Base-by-base conservation (phyloP, 805 yeast species). In the Starmerella davenportii region DNA sequence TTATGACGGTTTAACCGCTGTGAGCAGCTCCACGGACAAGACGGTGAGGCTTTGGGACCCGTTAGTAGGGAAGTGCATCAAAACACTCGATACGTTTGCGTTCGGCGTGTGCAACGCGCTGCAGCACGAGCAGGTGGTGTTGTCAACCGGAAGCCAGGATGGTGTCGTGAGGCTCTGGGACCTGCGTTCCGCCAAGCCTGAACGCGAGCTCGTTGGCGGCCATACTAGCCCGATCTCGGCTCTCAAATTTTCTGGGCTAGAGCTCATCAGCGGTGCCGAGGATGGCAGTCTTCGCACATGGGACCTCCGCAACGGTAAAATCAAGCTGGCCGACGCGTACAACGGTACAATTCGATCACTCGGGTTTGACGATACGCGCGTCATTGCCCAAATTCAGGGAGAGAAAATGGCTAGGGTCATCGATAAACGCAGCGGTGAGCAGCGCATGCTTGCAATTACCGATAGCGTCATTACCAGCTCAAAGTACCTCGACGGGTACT, bases 11-110 rank as follows among this genome's bases (percentile, higher is more conserved):
- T 57, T 59, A 33, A 65, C 40, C 20, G 38, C 78, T 35, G 72
- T 79, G 2, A 68, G 79, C 36, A 84, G 82, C 0, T 76, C 85
- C 0, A 66, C 69, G 32, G 90, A 78, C 52, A 62, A 70, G 36
- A 78, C 87, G 0, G 66, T 79, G 9, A 64, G 85, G 36, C 81
- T 75, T 52, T 78, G 87, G 87, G 87, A 78, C 57, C 46, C 74
- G 43, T 60, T 56, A 23, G 66, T 73, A 0, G 85, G 84, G 1
- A 68, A 69, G 44, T 74, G 82, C 54, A 44, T 72, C 15, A 81
- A 76, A 50, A 76, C 84, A 0, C 64, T 78, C 32, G 87, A 79
- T 56, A 69, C 78, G 15, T 49, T 73, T 34, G 38, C 23, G 24
- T 40, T 38, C 33, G 45, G 48, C 11, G 40, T 47, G 68, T 77